Percentiles rank a stretch among this genome's conserved stretches.
Evolutionary conservation across 192 early-diverging fungal genomes (phyloP).

Genomic region (Coemansia sp.): DNA sequence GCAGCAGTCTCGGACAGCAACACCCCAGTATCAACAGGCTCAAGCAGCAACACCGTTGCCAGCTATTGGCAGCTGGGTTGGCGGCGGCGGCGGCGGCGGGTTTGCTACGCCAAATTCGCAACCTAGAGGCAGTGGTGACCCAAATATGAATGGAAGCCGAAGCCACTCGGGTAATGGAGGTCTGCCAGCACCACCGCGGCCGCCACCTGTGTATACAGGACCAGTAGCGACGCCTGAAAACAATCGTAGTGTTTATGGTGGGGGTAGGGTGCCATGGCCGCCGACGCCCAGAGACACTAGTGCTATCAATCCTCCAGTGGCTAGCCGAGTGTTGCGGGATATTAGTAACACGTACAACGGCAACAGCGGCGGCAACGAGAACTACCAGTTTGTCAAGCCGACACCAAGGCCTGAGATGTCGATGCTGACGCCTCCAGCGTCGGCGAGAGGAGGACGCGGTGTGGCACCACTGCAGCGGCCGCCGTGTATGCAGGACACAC

Average conservation of each 20-base stretch:
- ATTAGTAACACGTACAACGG: slow-evolving; percentile 30
- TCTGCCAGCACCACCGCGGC: not conserved
- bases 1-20: not conserved
- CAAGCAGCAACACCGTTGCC: not conserved
- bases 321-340: slow-evolving; percentile 31
- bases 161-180: not conserved
- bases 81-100: not conserved
- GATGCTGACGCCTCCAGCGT: slow-evolving; percentile 39
- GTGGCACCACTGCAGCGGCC: slow-evolving; percentile 3
- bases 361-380: not conserved
- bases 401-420: not conserved
- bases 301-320: not conserved
- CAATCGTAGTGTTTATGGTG: not conserved
- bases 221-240: slow-evolving; percentile 12
- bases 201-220: slow-evolving; percentile 1
- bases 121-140: not conserved
- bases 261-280: not conserved
- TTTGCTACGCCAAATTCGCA: not conserved
- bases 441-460: slow-evolving; percentile 8
- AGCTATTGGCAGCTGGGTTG: not conserved
- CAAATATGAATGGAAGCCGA: not conserved
- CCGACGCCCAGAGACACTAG: not conserved
- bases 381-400: not conserved
- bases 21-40: slow-evolving; percentile 1
- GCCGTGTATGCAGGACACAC: not conserved